These are phyloP conservation scores for Clitoria ternatea DNA, from an alignment of 306 rosid genomes.

Conservation along the genomic window DNA sequence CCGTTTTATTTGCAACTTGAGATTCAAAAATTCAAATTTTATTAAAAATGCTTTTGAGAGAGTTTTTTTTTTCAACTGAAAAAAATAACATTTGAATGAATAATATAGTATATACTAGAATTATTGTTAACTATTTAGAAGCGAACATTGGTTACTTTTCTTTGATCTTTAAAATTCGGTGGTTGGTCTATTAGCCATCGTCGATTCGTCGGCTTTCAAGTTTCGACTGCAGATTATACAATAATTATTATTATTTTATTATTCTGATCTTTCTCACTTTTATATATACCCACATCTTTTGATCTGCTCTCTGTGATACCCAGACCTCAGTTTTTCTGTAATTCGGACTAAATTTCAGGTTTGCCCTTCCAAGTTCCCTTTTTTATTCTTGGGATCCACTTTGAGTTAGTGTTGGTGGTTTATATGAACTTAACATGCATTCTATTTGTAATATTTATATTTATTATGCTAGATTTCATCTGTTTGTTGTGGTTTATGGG, in stretches of 20 bases:
- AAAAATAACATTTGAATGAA: too few relatives aligned
- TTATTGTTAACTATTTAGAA: too few relatives aligned
- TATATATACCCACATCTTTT: not conserved
- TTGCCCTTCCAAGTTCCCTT: not conserved
- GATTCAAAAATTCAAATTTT: too few relatives aligned
- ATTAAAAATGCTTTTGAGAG: too few relatives aligned
- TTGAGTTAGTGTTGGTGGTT: not conserved
- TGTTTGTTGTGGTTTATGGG: not conserved
- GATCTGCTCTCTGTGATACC: conserved; percentile 5
- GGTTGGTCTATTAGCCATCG: too few relatives aligned
- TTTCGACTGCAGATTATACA: too few relatives aligned
- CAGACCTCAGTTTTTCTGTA: conserved; percentile 27
- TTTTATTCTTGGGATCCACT: not conserved
- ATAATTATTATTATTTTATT: not conserved
- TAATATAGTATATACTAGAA: too few relatives aligned
- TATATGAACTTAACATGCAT: not conserved
- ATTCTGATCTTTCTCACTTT: not conserved
- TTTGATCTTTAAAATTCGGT: too few relatives aligned
- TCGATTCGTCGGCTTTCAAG: too few relatives aligned
- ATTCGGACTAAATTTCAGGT: conserved; percentile 41
- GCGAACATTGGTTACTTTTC: too few relatives aligned
- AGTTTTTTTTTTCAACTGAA: too few relatives aligned
- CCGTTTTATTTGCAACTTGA: too few relatives aligned
- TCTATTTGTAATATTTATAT: not conserved
- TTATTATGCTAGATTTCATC: not conserved